Base-by-base conservation (phyloP, 306 rosid species). In the Glycine tomentella region DNA sequence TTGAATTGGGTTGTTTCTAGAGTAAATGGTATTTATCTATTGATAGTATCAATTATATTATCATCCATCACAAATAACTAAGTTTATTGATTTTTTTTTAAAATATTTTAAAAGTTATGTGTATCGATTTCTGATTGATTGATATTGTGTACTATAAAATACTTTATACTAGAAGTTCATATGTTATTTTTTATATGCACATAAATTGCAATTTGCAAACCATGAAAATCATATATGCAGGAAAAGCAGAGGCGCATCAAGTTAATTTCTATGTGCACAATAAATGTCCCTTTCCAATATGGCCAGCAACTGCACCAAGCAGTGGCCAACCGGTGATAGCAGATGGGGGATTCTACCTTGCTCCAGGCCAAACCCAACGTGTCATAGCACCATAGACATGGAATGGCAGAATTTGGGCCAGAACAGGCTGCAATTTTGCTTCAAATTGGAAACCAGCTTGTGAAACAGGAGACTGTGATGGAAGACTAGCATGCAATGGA, bases 291-390 rank as follows among this genome's bases (percentile, higher is more conserved):
- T 93, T 90, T 67, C 88, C 97, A 56, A 87, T 95, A 75, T 95
- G 99, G 99, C 98, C 98, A 34, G 98, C 94, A 61, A 88, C 92
- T 0, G 98, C 99, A 12, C 78, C 98, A 17, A 95, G 93, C 88
- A 69, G 3, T 12, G 98, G 93, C 31, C 89, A 88, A 0, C 89
- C 98, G 10, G 74, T 93, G 8, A 90, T 93, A 48, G 99, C 94
- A 17, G 86, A 89, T 0, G 97, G 99, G 4, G 97, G 97, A 2
- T 95, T 95, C 90, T 86, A 79, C 84, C 98, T 95, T 57, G 80
- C 89, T 1, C 17, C 94, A 1, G 88, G 88, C 45, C 86, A 89
- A 57, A 81, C 93, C 1, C 77, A 70, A 48, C 76, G 67, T 79
- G 90, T 95, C 2, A 17, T 53, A 1, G 87, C 93, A 42, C 98